Base-by-base conservation (phyloP, 345 rosid genomes). In the Psidium guajava region DNA sequence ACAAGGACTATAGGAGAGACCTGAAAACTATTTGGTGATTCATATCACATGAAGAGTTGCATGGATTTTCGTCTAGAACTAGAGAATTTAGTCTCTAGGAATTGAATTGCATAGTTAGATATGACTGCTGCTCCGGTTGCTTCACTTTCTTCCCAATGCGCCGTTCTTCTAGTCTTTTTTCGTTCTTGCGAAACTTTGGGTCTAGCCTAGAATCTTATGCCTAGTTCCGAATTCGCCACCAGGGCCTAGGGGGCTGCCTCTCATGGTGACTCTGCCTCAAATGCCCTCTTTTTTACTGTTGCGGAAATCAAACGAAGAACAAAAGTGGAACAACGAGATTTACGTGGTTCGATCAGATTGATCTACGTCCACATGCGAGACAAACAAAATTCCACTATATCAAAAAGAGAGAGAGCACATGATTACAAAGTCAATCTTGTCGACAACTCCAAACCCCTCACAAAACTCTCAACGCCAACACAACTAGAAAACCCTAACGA, bases 221-320 rank as follows among this genome's bases (percentile, higher is more conserved):
- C 52, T 6, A 14, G n/a, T 53, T 53, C 42, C 40, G 25, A 87
- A 69, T 11, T 52, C 5, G 5, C 86, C 87, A 6, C 86, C 84
- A 2, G 49, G 88, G 20, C 89, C 91, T 24, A 64, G 51, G 47
- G 50, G 44, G 28, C 83, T 87, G 25, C 90, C 90, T 8, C 6
- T 89, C 6, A 52, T 86, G 20, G 88, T 88, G 54, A 86, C 88
- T 83, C 84, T 88, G 36, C 89, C 86, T 84, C 86, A 82, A 53
- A 81, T 83, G 16, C 81, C 81, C 4, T 85, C 86, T 24, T 53
- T n/a, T n/a, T n/a, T n/a, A n/a, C n/a, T n/a, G n/a, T n/a, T n/a
- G n/a, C n/a, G n/a, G n/a, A n/a, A n/a, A n/a, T n/a, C n/a, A n/a
- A n/a, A n/a, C n/a, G n/a, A n/a, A n/a, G n/a, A n/a, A n/a, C n/a